These are phyloP conservation scores for Ampelomyces quisqualis DNA, from an alignment of 2,329 filamentous ascomycete genomes.

Conservation along the genomic window DNA sequence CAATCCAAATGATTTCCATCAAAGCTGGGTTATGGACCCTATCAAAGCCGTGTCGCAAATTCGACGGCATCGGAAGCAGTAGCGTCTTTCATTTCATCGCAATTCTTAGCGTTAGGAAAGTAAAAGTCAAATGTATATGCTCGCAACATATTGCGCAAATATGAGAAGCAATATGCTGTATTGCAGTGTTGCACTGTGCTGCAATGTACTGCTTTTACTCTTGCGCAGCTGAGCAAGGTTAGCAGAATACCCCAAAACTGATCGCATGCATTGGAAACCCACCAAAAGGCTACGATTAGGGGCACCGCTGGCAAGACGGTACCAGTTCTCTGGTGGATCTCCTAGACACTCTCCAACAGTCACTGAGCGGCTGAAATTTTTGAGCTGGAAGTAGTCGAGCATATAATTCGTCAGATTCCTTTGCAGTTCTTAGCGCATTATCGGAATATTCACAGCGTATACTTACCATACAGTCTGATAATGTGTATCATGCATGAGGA, in stretches of 20 bases:
- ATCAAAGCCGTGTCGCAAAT: background rate
- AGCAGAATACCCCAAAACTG: background rate
- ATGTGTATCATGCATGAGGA: background rate
- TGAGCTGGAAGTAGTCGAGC: background rate
- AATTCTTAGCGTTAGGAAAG: too few relatives aligned
- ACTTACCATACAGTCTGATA: background rate
- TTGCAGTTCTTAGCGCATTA: background rate
- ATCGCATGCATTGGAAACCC: background rate
- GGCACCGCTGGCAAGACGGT: conserved; percentile 33
- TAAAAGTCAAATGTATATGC: too few relatives aligned
- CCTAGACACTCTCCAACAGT: conserved; percentile 61
- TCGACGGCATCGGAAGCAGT: background rate
- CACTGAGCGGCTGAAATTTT: conserved; percentile 41
- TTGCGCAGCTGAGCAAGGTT: background rate
- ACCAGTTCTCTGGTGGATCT: conserved; percentile 56
- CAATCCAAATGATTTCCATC: background rate
- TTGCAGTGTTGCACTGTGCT: too few relatives aligned
- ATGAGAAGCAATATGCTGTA: too few relatives aligned
- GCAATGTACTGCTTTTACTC: background rate
- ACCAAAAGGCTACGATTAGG: background rate
- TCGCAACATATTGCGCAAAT: too few relatives aligned
- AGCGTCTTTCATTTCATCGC: too few relatives aligned
- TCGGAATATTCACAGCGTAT: background rate
- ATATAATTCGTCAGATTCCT: background rate
- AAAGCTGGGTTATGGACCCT: background rate